A percentile compares a stretch with the other conserved stretches of the same genome.
These are phyloP conservation scores for Eremomyces bilateralis DNA, from an alignment of 495 filamentous ascomycete species.

Conservation along the genomic window DNA sequence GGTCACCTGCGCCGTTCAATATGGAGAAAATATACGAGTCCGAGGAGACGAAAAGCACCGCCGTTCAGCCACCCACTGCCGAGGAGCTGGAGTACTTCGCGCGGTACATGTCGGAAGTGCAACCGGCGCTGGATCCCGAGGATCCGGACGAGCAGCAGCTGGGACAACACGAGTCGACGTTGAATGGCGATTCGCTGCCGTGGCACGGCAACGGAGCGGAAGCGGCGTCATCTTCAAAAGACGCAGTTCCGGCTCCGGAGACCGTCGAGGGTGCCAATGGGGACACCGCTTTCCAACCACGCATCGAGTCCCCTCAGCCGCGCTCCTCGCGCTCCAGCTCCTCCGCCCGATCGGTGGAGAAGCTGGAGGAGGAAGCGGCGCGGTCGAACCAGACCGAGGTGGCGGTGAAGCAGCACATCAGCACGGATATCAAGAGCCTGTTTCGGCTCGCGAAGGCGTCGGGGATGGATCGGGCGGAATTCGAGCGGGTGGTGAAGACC, in stretches of 20 bases:
- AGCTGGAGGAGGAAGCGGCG: slow-evolving; percentile 20
- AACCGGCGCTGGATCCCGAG: slow-evolving; percentile 77
- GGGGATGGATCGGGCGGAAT: slow-evolving; percentile 67
- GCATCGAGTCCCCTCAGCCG: slow-evolving; percentile 9
- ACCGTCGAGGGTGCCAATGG: neutral
- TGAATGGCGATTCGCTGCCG: slow-evolving; percentile 23
- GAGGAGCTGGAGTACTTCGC: slow-evolving; percentile 64
- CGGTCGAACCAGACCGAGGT: slow-evolving; percentile 47
- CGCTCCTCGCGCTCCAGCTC: slow-evolving; percentile 11
- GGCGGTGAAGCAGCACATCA: slow-evolving; percentile 74
- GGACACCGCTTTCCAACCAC: slow-evolving; percentile 1
- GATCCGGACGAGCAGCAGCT: slow-evolving; percentile 35
- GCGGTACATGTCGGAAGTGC: slow-evolving; percentile 59
- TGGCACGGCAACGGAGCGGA: neutral
- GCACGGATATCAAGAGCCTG: slow-evolving; percentile 70
- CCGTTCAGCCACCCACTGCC: slow-evolving; percentile 18
- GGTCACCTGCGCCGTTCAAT: slow-evolving; percentile 30
- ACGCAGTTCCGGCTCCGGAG: slow-evolving; percentile 1
- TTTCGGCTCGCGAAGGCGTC: slow-evolving; percentile 57
- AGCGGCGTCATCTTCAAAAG: neutral
- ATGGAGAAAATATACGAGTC: slow-evolving; percentile 6
- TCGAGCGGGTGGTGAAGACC: slow-evolving; percentile 55
- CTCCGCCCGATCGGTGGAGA: slow-evolving; percentile 13
- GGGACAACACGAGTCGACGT: slow-evolving; percentile 28
- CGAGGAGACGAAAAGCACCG: slow-evolving; percentile 17